Evolutionary conservation across 1,284 basidiomycete species (phyloP).

Genomic region (Irpex lacteus): DNA sequence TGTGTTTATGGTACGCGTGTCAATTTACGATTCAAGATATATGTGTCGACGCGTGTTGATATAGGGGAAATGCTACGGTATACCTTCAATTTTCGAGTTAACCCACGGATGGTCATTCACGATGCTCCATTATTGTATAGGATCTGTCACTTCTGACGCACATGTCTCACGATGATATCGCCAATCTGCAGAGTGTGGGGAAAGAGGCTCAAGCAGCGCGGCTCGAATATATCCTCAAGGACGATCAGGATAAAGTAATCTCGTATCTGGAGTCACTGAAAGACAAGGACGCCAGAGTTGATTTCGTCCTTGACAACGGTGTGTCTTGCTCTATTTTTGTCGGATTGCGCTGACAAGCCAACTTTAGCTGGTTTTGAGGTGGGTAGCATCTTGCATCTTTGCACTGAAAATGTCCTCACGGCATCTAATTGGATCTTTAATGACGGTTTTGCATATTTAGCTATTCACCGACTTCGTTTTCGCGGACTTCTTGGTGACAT

Average conservation of each 20-base stretch:
- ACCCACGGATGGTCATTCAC: background rate
- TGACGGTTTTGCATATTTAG: slow-evolving; percentile 33
- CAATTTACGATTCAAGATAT: background rate
- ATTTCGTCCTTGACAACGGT: slow-evolving; percentile 94
- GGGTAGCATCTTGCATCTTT: slow-evolving; percentile 1
- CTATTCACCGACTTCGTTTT: slow-evolving; percentile 93
- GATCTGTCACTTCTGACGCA: slow-evolving; percentile 85
- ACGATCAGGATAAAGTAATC: slow-evolving; percentile 84
- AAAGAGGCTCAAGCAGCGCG: slow-evolving; percentile 74
- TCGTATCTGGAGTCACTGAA: slow-evolving; percentile 55
- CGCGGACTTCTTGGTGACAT: slow-evolving; percentile 90
- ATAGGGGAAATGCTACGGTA: slow-evolving; percentile 82
- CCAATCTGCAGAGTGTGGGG: slow-evolving; percentile 80
- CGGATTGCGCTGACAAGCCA: background rate
- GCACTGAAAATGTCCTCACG: background rate
- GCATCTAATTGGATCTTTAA: too few relatives aligned
- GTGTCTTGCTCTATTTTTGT: slow-evolving; percentile 18
- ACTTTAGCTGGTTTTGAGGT: slow-evolving; percentile 87
- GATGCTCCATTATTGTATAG: slow-evolving; percentile 31
- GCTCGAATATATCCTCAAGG: slow-evolving; percentile 77
- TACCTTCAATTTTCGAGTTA: background rate
- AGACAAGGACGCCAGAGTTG: slow-evolving; percentile 58
- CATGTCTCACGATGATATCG: slow-evolving; percentile 77
- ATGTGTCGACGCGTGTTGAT: background rate
- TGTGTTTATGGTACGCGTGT: slow-evolving; percentile 73